A percentile compares a stretch with the other conserved stretches of the same genome.
phyloP scores from a whole-genome alignment of 805 yeast genomes.

The Gaillardinia entomophila region DNA sequence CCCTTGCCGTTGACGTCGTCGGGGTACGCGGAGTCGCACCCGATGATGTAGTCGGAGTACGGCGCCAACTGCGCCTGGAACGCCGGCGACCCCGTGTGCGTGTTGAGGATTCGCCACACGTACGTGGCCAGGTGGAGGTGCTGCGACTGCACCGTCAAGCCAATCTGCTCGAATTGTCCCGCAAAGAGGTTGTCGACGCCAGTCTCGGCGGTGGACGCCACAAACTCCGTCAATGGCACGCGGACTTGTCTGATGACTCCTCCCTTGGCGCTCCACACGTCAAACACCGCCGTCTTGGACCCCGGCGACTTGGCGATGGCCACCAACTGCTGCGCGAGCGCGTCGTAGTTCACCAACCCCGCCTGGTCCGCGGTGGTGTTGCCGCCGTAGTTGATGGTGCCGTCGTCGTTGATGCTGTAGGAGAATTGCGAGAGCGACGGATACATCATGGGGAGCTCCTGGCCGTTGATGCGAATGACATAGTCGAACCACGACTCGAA shows the following conservation, averaged over 20 bases:
- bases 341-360: constrained; percentile 34
- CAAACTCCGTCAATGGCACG: constrained; percentile 15
- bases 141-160: constrained; percentile 70
- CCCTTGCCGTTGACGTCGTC: constrained; percentile 58
- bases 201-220: constrained; percentile 3
- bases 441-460: constrained; percentile 43
- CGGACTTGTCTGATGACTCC: constrained; percentile 39
- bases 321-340: constrained; percentile 37
- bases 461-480: constrained; percentile 74
- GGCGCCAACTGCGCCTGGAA: constrained; percentile 77
- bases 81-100: constrained; percentile 76
- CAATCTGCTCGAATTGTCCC: constrained; percentile 45
- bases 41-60: constrained; percentile 82
- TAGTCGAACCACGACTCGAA: constrained; percentile 86
- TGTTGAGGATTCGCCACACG: constrained; percentile 80
- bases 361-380: constrained; percentile 28
- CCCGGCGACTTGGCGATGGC: constrained; percentile 25
- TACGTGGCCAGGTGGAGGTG: constrained; percentile 70
- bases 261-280: constrained; percentile 87
- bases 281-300: constrained; percentile 42
- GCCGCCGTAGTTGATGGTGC: constrained; percentile 32
- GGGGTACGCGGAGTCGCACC: constrained; percentile 49
- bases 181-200: constrained; percentile 10
- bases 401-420: constrained; percentile 36
- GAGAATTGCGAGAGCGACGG: constrained; percentile 21